phyloP scores from a whole-genome alignment of 2,329 filamentous ascomycete genomes.

The Xylariaceae sp. region DNA sequence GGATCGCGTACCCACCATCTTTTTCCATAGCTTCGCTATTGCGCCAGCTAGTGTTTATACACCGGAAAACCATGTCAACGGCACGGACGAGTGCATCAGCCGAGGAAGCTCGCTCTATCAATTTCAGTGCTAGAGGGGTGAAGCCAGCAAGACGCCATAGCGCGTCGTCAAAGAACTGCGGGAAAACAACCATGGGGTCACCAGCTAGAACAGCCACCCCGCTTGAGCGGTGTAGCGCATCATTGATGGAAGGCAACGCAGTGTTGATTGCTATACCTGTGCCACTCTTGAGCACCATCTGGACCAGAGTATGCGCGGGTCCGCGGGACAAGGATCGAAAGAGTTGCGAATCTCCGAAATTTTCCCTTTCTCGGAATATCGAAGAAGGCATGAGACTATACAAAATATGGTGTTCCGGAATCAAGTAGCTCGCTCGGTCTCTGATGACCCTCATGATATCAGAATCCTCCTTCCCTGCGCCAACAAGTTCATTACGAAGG shows the following conservation, averaged over 20 bases:
- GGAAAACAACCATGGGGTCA: slow-evolving; percentile 72
- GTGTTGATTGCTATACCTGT: slow-evolving; percentile 83
- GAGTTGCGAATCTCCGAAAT: slow-evolving; percentile 70
- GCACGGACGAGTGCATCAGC: slow-evolving; percentile 68
- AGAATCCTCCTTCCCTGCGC: slow-evolving; percentile 82
- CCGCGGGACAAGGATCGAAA: slow-evolving; percentile 70
- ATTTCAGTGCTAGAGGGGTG: slow-evolving; percentile 74
- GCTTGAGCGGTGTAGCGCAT: slow-evolving; percentile 74
- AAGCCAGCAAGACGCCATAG: slow-evolving; percentile 93
- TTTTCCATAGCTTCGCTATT: slow-evolving; percentile 98
- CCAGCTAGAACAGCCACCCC: slow-evolving; percentile 80
- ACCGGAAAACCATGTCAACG: slow-evolving; percentile 77
- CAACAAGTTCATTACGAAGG: slow-evolving; percentile 82
- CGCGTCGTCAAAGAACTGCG: slow-evolving; percentile 83
- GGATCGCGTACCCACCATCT: slow-evolving; percentile 85
- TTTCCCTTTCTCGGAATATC: slow-evolving; percentile 75
- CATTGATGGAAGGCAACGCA: slow-evolving; percentile 79
- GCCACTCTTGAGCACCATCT: slow-evolving; percentile 66
- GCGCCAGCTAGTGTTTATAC: slow-evolving; percentile 86
- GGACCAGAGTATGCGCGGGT: slow-evolving; percentile 62
- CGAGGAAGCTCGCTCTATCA: slow-evolving; percentile 71
- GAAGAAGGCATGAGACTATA: slow-evolving; percentile 78
- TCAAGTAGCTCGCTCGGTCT: slow-evolving; percentile 72
- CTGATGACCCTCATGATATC: slow-evolving; percentile 88
- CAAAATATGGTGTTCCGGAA: slow-evolving; percentile 76